Conservation (phyloP, 345 rosid genomes). For the Populus alba region DNA sequence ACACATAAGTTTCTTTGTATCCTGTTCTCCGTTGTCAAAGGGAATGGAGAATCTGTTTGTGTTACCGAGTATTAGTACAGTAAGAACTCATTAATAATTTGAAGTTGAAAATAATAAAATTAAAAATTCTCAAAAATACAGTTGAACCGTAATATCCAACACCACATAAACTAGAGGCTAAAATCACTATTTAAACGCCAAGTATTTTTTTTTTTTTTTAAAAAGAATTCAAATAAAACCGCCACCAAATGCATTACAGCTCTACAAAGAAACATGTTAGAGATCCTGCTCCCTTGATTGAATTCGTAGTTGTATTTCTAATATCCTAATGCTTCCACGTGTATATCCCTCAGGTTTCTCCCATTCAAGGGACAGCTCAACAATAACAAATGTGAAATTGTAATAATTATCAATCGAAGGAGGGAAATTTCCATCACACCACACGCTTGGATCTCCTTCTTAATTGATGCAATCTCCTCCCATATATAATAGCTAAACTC, state of each 20-base stretch:
- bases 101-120: no score
- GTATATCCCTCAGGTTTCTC: slow-evolving; percentile 26
- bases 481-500: slow-evolving; percentile 4
- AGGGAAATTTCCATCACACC: slow-evolving; percentile 46
- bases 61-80: no score
- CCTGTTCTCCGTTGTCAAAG: no score
- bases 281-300: slow-evolving; percentile 40
- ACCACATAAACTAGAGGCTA: not conserved
- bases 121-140: no score
- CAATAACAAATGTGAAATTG: not conserved
- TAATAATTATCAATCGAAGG: slow-evolving; percentile 11
- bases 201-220: not conserved
- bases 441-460: slow-evolving; percentile 24
- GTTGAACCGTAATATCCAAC: no score
- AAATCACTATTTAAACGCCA: not conserved
- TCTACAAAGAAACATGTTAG: slow-evolving; percentile 34
- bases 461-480: not conserved
- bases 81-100: no score
- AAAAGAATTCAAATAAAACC: no score
- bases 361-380: slow-evolving; percentile 36
- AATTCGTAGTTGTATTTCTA: slow-evolving; percentile 33
- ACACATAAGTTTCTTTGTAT: not conserved
- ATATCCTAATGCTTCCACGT: slow-evolving; percentile 37
- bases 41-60: no score
- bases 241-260: not conserved